phyloP scores from a whole-genome alignment of 768 basidiomycete genomes.

The Rhodocollybia butyracea region DNA sequence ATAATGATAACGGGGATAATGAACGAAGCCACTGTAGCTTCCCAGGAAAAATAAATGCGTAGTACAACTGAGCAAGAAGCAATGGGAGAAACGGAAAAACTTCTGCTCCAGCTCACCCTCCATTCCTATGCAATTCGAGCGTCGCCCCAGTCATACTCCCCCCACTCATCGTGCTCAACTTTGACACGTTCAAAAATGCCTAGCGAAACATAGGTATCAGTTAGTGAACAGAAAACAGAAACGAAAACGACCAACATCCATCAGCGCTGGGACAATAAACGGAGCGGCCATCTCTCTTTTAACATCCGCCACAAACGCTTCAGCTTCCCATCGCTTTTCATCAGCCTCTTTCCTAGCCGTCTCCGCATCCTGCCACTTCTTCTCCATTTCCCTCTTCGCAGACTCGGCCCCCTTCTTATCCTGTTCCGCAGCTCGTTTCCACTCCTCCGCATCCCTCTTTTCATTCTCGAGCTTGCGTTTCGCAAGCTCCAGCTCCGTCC shows the following conservation, averaged over 20 bases:
- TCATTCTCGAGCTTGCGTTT: not conserved
- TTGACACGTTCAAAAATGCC: not conserved
- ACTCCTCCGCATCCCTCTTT: not conserved
- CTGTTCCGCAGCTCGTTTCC: not conserved
- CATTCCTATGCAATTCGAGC: too few relatives aligned
- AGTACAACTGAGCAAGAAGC: too few relatives aligned
- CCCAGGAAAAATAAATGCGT: too few relatives aligned
- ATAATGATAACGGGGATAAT: too few relatives aligned
- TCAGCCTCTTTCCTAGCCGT: not conserved
- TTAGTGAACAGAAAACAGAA: too few relatives aligned
- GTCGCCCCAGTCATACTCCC: too few relatives aligned
- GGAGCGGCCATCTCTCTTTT: constrained; percentile 3
- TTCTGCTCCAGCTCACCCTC: too few relatives aligned
- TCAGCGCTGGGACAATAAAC: constrained; percentile 6
- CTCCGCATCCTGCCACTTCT: not conserved
- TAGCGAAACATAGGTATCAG: too few relatives aligned
- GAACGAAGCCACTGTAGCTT: too few relatives aligned
- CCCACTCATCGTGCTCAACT: not conserved
- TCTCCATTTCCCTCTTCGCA: not conserved
- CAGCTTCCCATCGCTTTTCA: not conserved
- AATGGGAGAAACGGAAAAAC: too few relatives aligned
- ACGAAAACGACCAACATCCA: too few relatives aligned
- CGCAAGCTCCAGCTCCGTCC: not conserved
- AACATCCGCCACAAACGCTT: not conserved
- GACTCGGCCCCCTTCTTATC: not conserved